Base-by-base conservation (phyloP, 2,329 filamentous ascomycete species). In the Fusarium incarnatum region DNA sequence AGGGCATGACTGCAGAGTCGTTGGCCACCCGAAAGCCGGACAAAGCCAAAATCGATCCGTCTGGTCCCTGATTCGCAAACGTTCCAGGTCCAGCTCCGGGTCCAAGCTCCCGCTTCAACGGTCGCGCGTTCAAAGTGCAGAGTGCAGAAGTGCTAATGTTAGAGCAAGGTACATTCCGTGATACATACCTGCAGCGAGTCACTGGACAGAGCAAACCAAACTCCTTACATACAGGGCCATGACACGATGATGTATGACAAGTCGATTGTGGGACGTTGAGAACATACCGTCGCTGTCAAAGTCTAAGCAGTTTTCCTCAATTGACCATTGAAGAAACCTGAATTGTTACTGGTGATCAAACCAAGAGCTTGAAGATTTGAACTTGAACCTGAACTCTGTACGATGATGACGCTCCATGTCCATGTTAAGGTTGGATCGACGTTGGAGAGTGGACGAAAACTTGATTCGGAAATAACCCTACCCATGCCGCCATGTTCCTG, bases 221-320 rank as follows among this genome's bases (percentile, higher is more conserved):
- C 46, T 54, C 56, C 61, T 49, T 49, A 56, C 50, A 34, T 54
- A 65, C 34, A 64, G 41, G 54, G 46, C 45, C 48, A 64, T 56
- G 60, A 45, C 56, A 64, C 53, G 47, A 60, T 56, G 47, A 68
- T 74, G 72, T 68, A 73, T 72, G 73, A 75, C 71, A 75, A 64
- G 64, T 72, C 57, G 69, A 75, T 73, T 75, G 62, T 75, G 71
- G 58, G 59, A 74, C 67, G 56, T 64, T 56, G 23, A 54, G 64
- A 40, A 47, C 30, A 30, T 53, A 40, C 63, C 34, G 23, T 34
- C 20, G 25, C 28, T 37, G 23, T 20, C 32, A 27, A 52, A 48
- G 48, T 47, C 37, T n/a, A 60, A 49, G 61, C 22, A 49, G 37
- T 48, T 15, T 27, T 46, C 25, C 28, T 54, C 22, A 25, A 46